Evolutionary conservation across 495 filamentous ascomycete species (phyloP).

Genomic region (Lentithecium fluviatile): DNA sequence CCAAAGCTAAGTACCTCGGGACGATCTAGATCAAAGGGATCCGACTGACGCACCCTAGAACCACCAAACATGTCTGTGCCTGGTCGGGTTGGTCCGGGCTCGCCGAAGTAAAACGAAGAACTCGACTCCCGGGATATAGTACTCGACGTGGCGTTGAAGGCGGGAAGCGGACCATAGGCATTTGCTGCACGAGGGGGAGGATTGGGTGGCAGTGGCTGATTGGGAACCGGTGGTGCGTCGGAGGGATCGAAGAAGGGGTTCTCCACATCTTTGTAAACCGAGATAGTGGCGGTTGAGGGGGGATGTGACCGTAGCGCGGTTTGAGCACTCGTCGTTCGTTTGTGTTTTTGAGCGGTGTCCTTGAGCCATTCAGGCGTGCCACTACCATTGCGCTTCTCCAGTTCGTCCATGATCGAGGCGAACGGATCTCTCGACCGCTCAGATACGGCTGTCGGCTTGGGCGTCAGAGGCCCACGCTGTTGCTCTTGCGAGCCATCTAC

Average conservation of each 20-base stretch:
- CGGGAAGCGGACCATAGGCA: slow-evolving; percentile 12
- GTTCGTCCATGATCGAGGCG: slow-evolving; percentile 24
- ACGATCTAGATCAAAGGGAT: slow-evolving; percentile 35
- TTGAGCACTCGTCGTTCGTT: slow-evolving; percentile 22
- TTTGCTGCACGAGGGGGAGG: slow-evolving; percentile 19
- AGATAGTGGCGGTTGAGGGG: slow-evolving; percentile 25
- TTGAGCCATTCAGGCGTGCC: slow-evolving; percentile 35
- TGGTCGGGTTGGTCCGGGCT: slow-evolving; percentile 33
- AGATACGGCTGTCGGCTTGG: slow-evolving; percentile 8
- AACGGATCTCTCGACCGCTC: slow-evolving; percentile 28
- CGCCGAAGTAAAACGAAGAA: slow-evolving; percentile 26
- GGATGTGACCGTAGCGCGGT: slow-evolving; percentile 34
- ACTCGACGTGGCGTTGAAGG: slow-evolving; percentile 12
- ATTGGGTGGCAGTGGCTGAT: slow-evolving; percentile 21
- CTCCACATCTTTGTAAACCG: slow-evolving; percentile 18
- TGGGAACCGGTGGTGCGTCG: slow-evolving; percentile 24
- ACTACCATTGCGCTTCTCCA: slow-evolving; percentile 23
- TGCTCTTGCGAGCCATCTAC: slow-evolving; percentile 26
- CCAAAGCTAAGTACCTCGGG: slow-evolving; percentile 33
- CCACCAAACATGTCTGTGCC: slow-evolving; percentile 24
- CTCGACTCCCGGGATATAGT: slow-evolving; percentile 11
- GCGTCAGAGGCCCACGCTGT: slow-evolving; percentile 29
- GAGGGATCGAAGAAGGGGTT: slow-evolving; percentile 29
- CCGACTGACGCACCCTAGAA: slow-evolving; percentile 16
- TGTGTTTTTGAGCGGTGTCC: slow-evolving; percentile 18